phyloP scores from a whole-genome alignment of 2,329 filamentous ascomycete genomes.

The Furcasterigmium sp. region DNA sequence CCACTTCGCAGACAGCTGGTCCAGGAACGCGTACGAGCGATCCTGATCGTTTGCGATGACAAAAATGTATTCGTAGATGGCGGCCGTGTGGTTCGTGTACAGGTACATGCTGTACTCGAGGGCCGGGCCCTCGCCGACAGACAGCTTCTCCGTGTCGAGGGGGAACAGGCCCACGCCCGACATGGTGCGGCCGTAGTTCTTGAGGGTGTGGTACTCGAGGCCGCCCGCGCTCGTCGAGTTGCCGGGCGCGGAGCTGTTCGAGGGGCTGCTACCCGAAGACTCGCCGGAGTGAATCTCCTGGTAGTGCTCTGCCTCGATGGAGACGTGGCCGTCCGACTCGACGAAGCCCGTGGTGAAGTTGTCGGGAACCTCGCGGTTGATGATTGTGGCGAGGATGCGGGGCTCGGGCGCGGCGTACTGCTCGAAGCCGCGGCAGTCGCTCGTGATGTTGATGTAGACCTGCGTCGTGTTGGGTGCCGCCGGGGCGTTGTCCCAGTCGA shows the following conservation, averaged over 20 bases:
- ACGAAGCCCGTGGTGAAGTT: conserved; percentile 55
- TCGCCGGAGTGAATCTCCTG: conserved; percentile 31
- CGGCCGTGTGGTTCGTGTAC: conserved; percentile 40
- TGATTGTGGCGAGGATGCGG: conserved; percentile 49
- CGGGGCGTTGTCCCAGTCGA: conserved; percentile 58
- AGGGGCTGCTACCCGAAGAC: conserved; percentile 9
- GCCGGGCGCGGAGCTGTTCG: conserved; percentile 4
- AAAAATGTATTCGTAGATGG: too few species aligned
- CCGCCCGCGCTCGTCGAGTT: conserved; percentile 19
- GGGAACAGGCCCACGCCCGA: conserved; percentile 54
- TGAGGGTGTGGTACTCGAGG: conserved; percentile 42
- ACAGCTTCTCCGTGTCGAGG: conserved; percentile 42
- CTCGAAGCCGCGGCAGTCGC: conserved; percentile 36
- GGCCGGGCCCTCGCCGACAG: conserved; percentile 42
- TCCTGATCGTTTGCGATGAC: too few species aligned
- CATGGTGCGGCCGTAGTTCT: conserved; percentile 51
- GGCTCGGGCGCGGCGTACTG: conserved; percentile 34
- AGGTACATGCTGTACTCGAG: conserved; percentile 59
- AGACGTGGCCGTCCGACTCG: conserved; percentile 53
- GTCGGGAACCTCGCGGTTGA: conserved; percentile 39
- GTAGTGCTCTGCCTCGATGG: conserved; percentile 50
- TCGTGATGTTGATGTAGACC: conserved; percentile 48
- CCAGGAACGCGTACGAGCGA: too few species aligned
- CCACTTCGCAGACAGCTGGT: too few species aligned
- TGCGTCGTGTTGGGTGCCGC: conserved; percentile 33